These are phyloP conservation scores for Nannizziopsis barbatae DNA, from an alignment of 2,329 filamentous ascomycete species.

Conservation along the genomic window DNA sequence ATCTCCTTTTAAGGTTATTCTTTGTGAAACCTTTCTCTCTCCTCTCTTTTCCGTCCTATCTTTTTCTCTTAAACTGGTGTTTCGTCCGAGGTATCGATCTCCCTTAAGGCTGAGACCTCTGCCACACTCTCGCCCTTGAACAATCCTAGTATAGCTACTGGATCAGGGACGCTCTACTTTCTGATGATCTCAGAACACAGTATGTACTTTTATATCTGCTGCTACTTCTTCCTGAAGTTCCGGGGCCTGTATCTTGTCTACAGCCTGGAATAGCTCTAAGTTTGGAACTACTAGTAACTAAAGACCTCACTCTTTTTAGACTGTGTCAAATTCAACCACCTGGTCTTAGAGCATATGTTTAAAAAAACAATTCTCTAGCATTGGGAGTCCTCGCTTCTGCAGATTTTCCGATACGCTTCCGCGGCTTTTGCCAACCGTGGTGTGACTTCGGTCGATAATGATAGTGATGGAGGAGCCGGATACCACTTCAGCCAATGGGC, in stretches of 20 bases:
- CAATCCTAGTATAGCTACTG: too few relatives aligned
- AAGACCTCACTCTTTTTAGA: background rate
- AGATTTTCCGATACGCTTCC: background rate
- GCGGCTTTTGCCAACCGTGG: background rate
- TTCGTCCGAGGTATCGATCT: too few relatives aligned
- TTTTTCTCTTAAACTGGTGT: too few relatives aligned
- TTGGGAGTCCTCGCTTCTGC: background rate
- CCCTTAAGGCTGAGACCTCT: too few relatives aligned
- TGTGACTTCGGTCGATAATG: background rate
- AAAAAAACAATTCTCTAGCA: too few relatives aligned
- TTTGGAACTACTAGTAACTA: too few relatives aligned
- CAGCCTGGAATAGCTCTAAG: background rate
- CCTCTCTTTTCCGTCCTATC: too few relatives aligned
- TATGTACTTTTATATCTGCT: background rate
- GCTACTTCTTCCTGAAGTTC: background rate
- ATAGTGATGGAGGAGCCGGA: constrained; percentile 1
- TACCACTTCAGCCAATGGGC: background rate
- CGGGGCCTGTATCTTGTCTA: background rate
- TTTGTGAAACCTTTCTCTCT: too few relatives aligned
- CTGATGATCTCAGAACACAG: background rate
- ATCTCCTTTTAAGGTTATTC: too few relatives aligned
- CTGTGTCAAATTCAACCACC: background rate
- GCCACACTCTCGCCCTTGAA: too few relatives aligned
- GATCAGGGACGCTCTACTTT: background rate
- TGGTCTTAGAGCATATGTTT: too few relatives aligned